Base-by-base conservation (phyloP, 768 basidiomycete genomes). In the Termitomyces sp. region DNA sequence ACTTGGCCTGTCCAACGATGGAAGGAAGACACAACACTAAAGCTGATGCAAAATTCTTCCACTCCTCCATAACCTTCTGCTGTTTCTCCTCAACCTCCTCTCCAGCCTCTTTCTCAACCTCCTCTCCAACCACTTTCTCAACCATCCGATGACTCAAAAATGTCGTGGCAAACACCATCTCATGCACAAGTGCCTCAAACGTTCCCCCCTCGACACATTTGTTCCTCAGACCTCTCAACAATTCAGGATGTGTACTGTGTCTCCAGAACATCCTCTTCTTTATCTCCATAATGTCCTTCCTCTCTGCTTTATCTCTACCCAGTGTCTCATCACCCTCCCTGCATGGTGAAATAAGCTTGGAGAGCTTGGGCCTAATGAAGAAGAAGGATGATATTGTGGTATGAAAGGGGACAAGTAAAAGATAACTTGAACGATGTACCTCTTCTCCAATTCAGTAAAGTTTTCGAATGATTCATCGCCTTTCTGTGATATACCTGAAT, bases 231-330 rank as follows among this genome's bases (percentile, higher is more conserved):
- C 68, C 73, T 48, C 73, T 58, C n/a, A 80, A 70, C 22, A 91
- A 68, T 59, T 90, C 83, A 10, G 88, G 88, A 73, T 94, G 92
- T 9, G 82, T 84, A 49, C 73, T 75, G 54, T 86, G 74, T 13
- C 91, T 90, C 89, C 89, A 91, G 66, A 82, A 94, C 16, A 83
- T 83, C 40, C 89, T 72, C 65, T 82, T 87, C 71, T 82, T 80
- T 65, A 81, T 76, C 50, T 70, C 71, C 25, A 65, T 35, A 53
- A 67, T 52, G 58, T 65, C 56, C 33, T 41, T n/a, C n/a, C n/a
- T n/a, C n/a, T n/a, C n/a, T n/a, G n/a, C n/a, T n/a, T n/a, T n/a
- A n/a, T n/a, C n/a, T n/a, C n/a, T n/a, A n/a, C n/a, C n/a, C n/a
- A n/a, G n/a, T n/a, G n/a, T n/a, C n/a, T n/a, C n/a, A n/a, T n/a